Base-by-base conservation (phyloP, 225 moss, liverwort and hornwort species). In the Physcomitrium patens region DNA sequence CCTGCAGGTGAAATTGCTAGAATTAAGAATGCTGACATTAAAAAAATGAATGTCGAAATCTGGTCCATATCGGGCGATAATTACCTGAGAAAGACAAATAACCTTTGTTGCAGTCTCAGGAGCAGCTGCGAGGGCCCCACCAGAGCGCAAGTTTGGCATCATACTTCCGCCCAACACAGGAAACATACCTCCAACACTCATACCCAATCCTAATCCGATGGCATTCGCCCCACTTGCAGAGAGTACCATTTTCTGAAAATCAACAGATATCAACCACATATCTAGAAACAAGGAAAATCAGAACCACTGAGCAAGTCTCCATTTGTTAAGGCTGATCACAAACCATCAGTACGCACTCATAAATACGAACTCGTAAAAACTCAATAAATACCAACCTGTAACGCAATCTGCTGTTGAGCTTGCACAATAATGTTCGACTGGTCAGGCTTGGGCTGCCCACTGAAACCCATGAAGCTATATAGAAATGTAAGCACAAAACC, bases 321-420 rank as follows among this genome's bases (percentile, higher is more conserved):
- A 12, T 64, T 13, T 41, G 13, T 0, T 13, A 7, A 8, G 2
- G 51, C 45, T 43, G 47, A 62, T 53, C 18, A 59, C 1, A 2
- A 44, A 23, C 7, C 9, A 68, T 60, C 17, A 68, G 27, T 44
- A 75, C 3, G 37, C 9, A 60, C 0, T 26, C 1, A 4, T 17
- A 42, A 46, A 5, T 27, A 62, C 15, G 46, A 65, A 65, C 3
- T 66, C 12, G 46, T 5, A 8, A 65, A 54, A 47, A 11, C 44
- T 37, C 12, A 65, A 54, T 50, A 31, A 31, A 17, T 57, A 59
- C 69, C 22, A 63, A 85, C 85, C 89, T 97, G 96, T 63, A 97
- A 76, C 9, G 96, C 96, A 75, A 97, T 94, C 82, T 97, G 96
- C 67, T 97, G 97, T 65, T 97, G 97, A 13, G 94, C 96, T 90